phyloP scores from a whole-genome alignment of 805 yeast species.

The Yarrowia sp. region DNA sequence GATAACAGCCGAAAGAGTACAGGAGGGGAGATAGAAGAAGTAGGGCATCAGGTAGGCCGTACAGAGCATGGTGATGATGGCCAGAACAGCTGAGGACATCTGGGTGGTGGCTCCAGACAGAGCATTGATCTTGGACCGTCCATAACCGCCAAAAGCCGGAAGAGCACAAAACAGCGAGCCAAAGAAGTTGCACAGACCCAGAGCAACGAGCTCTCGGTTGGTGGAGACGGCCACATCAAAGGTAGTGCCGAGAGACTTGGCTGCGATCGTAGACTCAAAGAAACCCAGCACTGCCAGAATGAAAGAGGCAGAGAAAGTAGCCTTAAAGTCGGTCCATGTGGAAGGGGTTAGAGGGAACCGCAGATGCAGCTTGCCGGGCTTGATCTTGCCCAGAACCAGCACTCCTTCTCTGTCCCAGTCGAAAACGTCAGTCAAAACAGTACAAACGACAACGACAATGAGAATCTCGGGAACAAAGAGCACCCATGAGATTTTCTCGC shows the following conservation, averaged over 20 bases:
- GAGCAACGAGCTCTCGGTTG: slow-evolving; percentile 86
- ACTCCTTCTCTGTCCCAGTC: slow-evolving; percentile 48
- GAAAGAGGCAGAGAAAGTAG: slow-evolving; percentile 65
- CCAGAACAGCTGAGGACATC: slow-evolving; percentile 79
- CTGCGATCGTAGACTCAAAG: slow-evolving; percentile 90
- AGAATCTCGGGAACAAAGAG: slow-evolving; percentile 83
- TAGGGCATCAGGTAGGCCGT: slow-evolving; percentile 57
- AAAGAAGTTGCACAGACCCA: slow-evolving; percentile 71
- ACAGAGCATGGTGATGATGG: slow-evolving; percentile 66
- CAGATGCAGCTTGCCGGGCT: slow-evolving; percentile 50
- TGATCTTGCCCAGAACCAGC: slow-evolving; percentile 66
- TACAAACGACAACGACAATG: slow-evolving; percentile 62
- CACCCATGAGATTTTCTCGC: slow-evolving; percentile 42
- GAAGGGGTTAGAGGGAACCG: slow-evolving; percentile 56
- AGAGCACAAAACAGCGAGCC: slow-evolving; percentile 59
- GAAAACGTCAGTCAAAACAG: slow-evolving; percentile 49
- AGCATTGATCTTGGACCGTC: slow-evolving; percentile 85
- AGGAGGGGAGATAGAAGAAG: slow-evolving; percentile 72
- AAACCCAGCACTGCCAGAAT: slow-evolving; percentile 84
- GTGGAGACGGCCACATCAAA: slow-evolving; percentile 64
- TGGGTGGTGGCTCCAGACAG: slow-evolving; percentile 86
- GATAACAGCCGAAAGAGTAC: slow-evolving; percentile 77
- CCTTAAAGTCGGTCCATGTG: slow-evolving; percentile 50
- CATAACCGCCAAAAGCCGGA: slow-evolving; percentile 96
- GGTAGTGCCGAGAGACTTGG: slow-evolving; percentile 76